Base-by-base conservation (phyloP, 116 monocot genomes). In the Dioscorea cayenensis region DNA sequence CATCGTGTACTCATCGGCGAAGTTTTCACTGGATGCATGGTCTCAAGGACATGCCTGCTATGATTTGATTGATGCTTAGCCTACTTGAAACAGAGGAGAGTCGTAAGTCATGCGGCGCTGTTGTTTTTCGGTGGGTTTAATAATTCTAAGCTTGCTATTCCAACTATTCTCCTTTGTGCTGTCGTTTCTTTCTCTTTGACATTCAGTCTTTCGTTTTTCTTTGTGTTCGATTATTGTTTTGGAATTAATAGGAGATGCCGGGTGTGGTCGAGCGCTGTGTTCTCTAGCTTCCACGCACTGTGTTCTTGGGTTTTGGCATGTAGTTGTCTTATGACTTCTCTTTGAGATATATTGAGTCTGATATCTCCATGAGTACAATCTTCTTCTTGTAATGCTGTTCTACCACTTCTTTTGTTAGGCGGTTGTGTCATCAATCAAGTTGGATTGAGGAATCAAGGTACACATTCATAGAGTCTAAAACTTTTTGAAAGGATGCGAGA, bases 31-130 rank as follows among this genome's bases (percentile, higher is more conserved):
- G 22, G 92, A 92, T 75, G 65, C 76, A n/a, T 92, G 92, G 89
- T 43, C 80, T 92, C 66, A 89, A 89, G 82, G 89, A 86, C 80
- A 92, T 86, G 81, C 92, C 92, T 28, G 82, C 84, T 66, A 75
- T 92, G 28, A 86, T 68, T 29, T 92, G 75, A 89, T 43, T 43
- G 43, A 43, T 3, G 11, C 11, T 43, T 12, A 12, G 43, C 12
- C 10, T 43, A 43, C 43, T 43, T 7, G 1, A 43, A 8, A 43
- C 43, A 43, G 8, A 43, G 43, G 43, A 8, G 6, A 43, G 43
- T 12, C 43, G 7, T n/a, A 43, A 43, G 43, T 12, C 43, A 8
- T 43, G 43, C 43, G 0, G 43, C 43, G n/a, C 11, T 43, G 43
- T 8, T 43, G 43, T 43, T 12, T 43, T 43, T 43, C 43, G 43